phyloP scores from a whole-genome alignment of 306 rosid genomes.

The Lagenaria siceraria region DNA sequence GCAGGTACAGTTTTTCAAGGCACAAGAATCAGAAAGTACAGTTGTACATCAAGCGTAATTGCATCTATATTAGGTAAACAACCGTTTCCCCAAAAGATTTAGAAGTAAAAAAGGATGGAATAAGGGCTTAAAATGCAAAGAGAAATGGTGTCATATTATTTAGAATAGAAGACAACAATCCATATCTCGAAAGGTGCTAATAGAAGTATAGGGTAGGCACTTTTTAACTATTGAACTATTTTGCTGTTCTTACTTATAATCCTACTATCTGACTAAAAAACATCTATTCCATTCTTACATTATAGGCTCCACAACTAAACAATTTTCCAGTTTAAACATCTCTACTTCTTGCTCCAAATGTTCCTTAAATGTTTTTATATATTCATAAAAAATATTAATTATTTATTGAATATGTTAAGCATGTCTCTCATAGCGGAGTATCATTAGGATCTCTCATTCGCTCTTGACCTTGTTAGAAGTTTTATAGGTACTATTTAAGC shows the following conservation, averaged over 20 bases:
- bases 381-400: not conserved
- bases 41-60: not conserved
- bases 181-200: not conserved
- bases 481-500: not conserved
- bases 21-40: not conserved
- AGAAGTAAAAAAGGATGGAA: not conserved
- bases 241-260: too few relatives aligned
- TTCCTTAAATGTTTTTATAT: not conserved
- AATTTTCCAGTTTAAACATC: too few relatives aligned
- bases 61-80: constrained; percentile 2
- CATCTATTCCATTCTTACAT: too few relatives aligned
- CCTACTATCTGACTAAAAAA: too few relatives aligned
- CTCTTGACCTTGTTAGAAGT: not conserved
- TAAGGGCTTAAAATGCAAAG: not conserved
- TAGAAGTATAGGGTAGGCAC: not conserved
- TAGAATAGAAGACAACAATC: not conserved
- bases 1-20: not conserved
- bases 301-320: too few relatives aligned
- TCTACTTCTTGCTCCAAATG: not conserved
- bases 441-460: not conserved
- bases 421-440: not conserved
- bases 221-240: not conserved
- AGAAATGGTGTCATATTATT: not conserved
- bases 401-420: not conserved
- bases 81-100: not conserved